Evolutionary conservation across 2,329 filamentous ascomycete species (phyloP).

Genomic region (Hymenoscyphus infarciens): DNA sequence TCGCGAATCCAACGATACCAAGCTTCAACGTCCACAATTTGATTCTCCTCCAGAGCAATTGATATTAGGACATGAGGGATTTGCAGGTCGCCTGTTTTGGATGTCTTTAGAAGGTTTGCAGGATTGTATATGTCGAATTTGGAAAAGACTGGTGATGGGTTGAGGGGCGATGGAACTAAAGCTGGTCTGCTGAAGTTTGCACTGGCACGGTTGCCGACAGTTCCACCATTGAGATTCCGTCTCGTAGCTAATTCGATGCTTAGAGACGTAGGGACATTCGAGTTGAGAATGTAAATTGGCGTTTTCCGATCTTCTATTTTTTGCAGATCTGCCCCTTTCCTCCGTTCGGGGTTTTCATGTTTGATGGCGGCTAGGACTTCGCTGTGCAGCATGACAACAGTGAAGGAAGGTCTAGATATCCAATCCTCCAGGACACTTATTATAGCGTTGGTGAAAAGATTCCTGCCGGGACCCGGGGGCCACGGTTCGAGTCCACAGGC

Average conservation of each 20-base stretch:
- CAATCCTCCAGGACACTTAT: conserved; percentile 24
- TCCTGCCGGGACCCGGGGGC: conserved; percentile 16
- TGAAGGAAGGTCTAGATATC: conserved; percentile 22
- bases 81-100: conserved; percentile 9
- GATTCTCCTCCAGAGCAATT: conserved; percentile 55
- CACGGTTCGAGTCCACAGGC: conserved; percentile 21
- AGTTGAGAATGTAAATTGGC: conserved; percentile 14
- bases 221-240: conserved; percentile 1
- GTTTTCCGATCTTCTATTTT: conserved; percentile 11
- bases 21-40: conserved; percentile 52
- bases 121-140: conserved; percentile 16
- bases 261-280: not conserved
- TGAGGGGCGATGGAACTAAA: conserved; percentile 5
- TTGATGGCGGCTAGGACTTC: conserved; percentile 18
- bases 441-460: conserved; percentile 24
- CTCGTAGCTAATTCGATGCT: conserved; percentile 16
- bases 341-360: conserved; percentile 11
- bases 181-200: conserved; percentile 11
- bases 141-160: conserved; percentile 11
- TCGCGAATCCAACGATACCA: conserved; percentile 56
- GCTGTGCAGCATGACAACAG: conserved; percentile 26
- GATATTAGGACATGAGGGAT: conserved; percentile 59
- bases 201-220: conserved; percentile 4
- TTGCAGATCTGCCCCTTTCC: conserved; percentile 10
- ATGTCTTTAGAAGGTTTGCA: conserved; percentile 8